Base-by-base conservation (phyloP, 495 filamentous ascomycete genomes). In the Daldinia concentrica region DNA sequence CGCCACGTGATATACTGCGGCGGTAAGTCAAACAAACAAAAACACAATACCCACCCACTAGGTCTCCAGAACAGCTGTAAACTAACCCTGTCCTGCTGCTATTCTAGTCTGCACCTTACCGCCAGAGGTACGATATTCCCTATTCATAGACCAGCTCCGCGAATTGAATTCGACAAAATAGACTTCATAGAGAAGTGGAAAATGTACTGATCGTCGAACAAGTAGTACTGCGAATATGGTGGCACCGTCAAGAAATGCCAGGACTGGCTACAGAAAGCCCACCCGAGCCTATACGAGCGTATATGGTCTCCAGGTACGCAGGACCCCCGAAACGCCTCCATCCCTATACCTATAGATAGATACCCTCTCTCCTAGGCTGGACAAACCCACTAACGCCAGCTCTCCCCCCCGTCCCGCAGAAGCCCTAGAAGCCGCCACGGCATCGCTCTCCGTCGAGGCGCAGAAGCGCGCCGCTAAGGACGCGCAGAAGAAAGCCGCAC, bases 201-300 rank as follows among this genome's bases (percentile, higher is more conserved):
- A 50, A 58, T 30, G 24, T n/a, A 54, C 75, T 77, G 56, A 77
- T 66, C 56, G 50, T 24, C 43, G 52, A 71, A 57, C 65, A 74
- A 74, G 64, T 82, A 99, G 95, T 99, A 97, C 82, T 99, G 95
- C 82, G 96, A 98, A 81, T 98, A 97, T 79, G 95, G 95, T 74
- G 94, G 92, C 58, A 97, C 94, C n/a, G 89, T 91, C n/a, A 96
- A 93, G 82, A 98, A 97, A 84, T 99, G 95, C 80, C 91, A 94
- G 77, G 93, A 97, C 78, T 99, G 95, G 95, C 86, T 99, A 11
- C 85, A 93, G 73, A 89, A 91, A 51, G 83, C 87, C 45, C 85
- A 97, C 64, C 87, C 90, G 0, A 83, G 86, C 45, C 80, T 97
- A 79, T 94, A 97, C 78, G 79, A 86, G 56, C 83, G 82, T 69